Evolutionary conservation across 306 rosid genomes (phyloP).

Genomic region (Dalbergia cochinchinensis): DNA sequence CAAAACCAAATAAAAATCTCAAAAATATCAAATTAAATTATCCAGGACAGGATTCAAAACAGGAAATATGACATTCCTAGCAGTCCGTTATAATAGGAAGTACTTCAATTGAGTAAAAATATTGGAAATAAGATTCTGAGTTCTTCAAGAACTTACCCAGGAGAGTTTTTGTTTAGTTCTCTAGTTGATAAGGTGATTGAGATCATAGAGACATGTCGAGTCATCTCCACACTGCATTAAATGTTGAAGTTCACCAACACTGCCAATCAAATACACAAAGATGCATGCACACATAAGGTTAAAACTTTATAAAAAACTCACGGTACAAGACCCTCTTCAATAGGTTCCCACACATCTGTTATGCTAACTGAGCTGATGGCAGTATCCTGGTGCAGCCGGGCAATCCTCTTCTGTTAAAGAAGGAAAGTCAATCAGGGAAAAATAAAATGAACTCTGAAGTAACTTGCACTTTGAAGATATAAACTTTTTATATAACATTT

Average conservation of each 20-base stretch:
- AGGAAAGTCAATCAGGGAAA: constrained; percentile 29
- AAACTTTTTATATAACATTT: background rate
- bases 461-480: background rate
- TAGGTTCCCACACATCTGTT: constrained; percentile 97
- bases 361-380: constrained; percentile 94
- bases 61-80: constrained; percentile 7
- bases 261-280: background rate
- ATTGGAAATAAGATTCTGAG: constrained; percentile 7
- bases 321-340: constrained; percentile 99
- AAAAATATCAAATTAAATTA: constrained; percentile 32
- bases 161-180: constrained; percentile 80
- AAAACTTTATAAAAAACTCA: constrained; percentile 57
- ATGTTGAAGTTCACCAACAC: constrained; percentile 35
- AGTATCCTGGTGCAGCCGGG: constrained; percentile 81
- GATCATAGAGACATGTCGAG: constrained; percentile 98
- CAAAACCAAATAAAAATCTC: constrained; percentile 17
- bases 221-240: constrained; percentile 94
- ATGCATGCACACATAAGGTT: constrained; percentile 25
- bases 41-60: background rate
- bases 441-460: constrained; percentile 8
- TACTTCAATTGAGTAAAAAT: constrained; percentile 8
- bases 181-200: constrained; percentile 77
- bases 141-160: constrained; percentile 71
- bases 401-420: constrained; percentile 76
- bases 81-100: constrained; percentile 13